Evolutionary conservation across 768 basidiomycete genomes (phyloP).

Genomic region (Plicaturopsis crispa): DNA sequence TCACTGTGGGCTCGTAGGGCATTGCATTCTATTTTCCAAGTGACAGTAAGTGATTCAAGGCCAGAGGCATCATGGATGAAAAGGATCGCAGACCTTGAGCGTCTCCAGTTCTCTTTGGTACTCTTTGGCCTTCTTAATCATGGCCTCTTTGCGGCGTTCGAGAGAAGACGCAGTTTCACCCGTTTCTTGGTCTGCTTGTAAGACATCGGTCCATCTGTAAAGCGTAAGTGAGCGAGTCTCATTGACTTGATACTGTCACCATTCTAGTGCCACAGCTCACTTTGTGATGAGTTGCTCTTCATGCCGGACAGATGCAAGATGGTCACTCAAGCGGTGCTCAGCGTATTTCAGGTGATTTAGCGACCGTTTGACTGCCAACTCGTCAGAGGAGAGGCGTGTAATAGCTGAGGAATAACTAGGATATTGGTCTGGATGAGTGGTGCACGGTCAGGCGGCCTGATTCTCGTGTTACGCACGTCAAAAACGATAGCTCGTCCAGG

Average conservation of each 20-base stretch:
- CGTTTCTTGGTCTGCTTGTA: constrained; percentile 16
- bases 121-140: constrained; percentile 40
- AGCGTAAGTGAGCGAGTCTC: neutral
- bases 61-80: neutral
- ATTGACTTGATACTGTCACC: too few relatives aligned
- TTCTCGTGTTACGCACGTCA: constrained; percentile 22
- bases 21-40: constrained; percentile 18
- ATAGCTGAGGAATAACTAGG: constrained; percentile 32
- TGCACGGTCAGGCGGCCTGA: neutral
- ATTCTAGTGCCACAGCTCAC: constrained; percentile 17
- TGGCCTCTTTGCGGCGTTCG: constrained; percentile 31
- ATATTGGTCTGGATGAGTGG: neutral
- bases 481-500: constrained; percentile 27
- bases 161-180: constrained; percentile 22
- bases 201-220: constrained; percentile 26
- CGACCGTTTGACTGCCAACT: constrained; percentile 22
- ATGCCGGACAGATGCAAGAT: constrained; percentile 25
- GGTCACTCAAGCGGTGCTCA: constrained; percentile 28
- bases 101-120: constrained; percentile 32
- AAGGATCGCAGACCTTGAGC: constrained; percentile 20
- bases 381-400: constrained; percentile 22
- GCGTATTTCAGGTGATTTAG: constrained; percentile 24
- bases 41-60: neutral
- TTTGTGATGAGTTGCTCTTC: constrained; percentile 29
- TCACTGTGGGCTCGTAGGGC: constrained; percentile 24